These are phyloP conservation scores for Trametes hirsuta DNA, from an alignment of 1,284 basidiomycete genomes.

Conservation along the genomic window DNA sequence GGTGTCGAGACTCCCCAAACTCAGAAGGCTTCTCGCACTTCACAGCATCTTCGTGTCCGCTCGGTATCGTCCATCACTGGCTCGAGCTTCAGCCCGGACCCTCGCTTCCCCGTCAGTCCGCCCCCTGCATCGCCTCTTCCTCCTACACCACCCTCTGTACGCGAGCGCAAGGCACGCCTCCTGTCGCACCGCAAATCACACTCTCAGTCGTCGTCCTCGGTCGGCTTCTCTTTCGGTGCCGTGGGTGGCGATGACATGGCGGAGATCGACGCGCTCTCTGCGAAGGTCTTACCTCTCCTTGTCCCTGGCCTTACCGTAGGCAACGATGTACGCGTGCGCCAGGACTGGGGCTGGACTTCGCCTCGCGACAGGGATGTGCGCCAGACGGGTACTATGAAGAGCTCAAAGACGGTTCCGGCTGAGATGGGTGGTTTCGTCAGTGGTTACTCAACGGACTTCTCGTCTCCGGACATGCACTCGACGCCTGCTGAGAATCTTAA, in stretches of 20 bases:
- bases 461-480: slow-evolving; percentile 59
- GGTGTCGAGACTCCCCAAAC: slow-evolving; percentile 29
- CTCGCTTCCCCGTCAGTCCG: slow-evolving; percentile 53
- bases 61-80: slow-evolving; percentile 51
- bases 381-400: slow-evolving; percentile 35
- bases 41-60: slow-evolving; percentile 45
- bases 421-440: slow-evolving; percentile 45
- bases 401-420: slow-evolving; percentile 26
- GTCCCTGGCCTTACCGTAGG: slow-evolving; percentile 68
- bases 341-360: slow-evolving; percentile 46
- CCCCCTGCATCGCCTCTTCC: slow-evolving; percentile 69
- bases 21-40: slow-evolving; percentile 34
- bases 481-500: slow-evolving; percentile 46
- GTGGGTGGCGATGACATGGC: slow-evolving; percentile 54
- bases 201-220: slow-evolving; percentile 51
- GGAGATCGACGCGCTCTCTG: slow-evolving; percentile 71
- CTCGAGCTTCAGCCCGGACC: slow-evolving; percentile 21
- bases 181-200: slow-evolving; percentile 56
- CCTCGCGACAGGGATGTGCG: slow-evolving; percentile 42
- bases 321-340: slow-evolving; percentile 52
- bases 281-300: slow-evolving; percentile 65
- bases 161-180: slow-evolving; percentile 43
- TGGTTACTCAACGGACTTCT: slow-evolving; percentile 45
- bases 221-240: slow-evolving; percentile 56
- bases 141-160: slow-evolving; percentile 66